phyloP scores from a whole-genome alignment of 2,329 filamentous ascomycete genomes.

The Hymenoscyphus linearis region DNA sequence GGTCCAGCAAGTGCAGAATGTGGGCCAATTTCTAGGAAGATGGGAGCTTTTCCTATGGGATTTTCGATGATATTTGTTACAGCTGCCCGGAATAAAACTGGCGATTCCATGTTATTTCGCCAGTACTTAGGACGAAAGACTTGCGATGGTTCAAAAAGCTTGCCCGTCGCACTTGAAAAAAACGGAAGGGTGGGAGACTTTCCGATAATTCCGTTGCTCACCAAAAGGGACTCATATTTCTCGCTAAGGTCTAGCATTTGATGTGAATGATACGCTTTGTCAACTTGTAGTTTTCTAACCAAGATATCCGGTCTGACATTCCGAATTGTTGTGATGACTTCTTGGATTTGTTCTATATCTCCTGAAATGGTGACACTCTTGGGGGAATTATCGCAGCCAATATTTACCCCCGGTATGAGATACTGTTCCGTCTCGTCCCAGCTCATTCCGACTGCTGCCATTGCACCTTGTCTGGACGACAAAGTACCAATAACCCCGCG shows the following conservation, averaged over 20 bases:
- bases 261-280: slow-evolving; percentile 28
- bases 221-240: slow-evolving; percentile 1
- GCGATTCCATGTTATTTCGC: slow-evolving; percentile 9
- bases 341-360: slow-evolving; percentile 16
- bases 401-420: slow-evolving; percentile 6
- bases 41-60: not conserved
- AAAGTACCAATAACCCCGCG: slow-evolving; percentile 27
- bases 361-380: slow-evolving; percentile 28
- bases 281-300: slow-evolving; percentile 17
- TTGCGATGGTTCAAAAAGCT: not conserved
- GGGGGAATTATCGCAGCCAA: slow-evolving; percentile 30
- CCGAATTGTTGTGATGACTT: slow-evolving; percentile 11
- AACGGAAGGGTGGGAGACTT: not conserved
- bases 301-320: slow-evolving; percentile 22
- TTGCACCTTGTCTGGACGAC: slow-evolving; percentile 9
- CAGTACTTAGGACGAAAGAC: slow-evolving; percentile 7
- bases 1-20: slow-evolving; percentile 32
- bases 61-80: not conserved
- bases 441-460: slow-evolving; percentile 32
- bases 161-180: slow-evolving; percentile 28
- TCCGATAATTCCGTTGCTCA: slow-evolving; percentile 9
- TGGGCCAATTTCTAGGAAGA: slow-evolving; percentile 30
- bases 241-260: slow-evolving; percentile 20
- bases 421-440: slow-evolving; percentile 21
- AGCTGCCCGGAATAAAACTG: slow-evolving; percentile 7